A percentile compares a stretch with the other conserved stretches of the same genome.
These are phyloP conservation scores for Leccinum laetum DNA, from an alignment of 1,284 basidiomycete species.

Conservation along the genomic window DNA sequence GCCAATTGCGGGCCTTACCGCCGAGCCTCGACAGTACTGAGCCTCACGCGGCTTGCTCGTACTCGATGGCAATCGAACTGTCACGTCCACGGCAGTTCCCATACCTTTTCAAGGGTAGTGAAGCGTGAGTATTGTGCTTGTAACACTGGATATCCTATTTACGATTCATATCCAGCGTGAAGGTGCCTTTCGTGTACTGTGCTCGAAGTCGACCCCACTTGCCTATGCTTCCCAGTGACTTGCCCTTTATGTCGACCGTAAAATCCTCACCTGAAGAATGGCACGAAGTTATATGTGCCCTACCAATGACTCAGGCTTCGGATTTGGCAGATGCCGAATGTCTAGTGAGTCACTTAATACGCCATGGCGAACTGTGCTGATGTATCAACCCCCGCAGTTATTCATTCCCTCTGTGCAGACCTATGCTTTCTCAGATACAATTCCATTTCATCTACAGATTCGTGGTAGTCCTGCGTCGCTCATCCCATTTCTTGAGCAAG, in stretches of 20 bases:
- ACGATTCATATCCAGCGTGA: slow-evolving; percentile 18
- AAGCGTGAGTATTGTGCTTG: slow-evolving; percentile 17
- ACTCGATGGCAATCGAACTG: slow-evolving; percentile 25
- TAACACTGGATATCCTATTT: not conserved
- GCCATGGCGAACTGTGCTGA: not conserved
- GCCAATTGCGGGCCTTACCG: slow-evolving; percentile 20
- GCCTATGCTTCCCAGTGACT: slow-evolving; percentile 26
- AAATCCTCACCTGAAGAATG: slow-evolving; percentile 34
- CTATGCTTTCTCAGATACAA: slow-evolving; percentile 30
- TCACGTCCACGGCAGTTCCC: slow-evolving; percentile 22
- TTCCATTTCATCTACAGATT: slow-evolving; percentile 34
- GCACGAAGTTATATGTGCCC: slow-evolving; percentile 28
- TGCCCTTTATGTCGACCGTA: slow-evolving; percentile 30
- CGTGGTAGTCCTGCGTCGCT: slow-evolving; percentile 27
- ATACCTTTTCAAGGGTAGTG: slow-evolving; percentile 19
- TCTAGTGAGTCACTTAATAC: slow-evolving; percentile 21
- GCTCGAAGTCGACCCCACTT: slow-evolving; percentile 26
- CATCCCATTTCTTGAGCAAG: slow-evolving; percentile 26
- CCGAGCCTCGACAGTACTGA: slow-evolving; percentile 24
- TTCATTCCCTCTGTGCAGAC: slow-evolving; percentile 29
- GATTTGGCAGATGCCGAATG: slow-evolving; percentile 25
- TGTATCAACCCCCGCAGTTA: slow-evolving; percentile 16
- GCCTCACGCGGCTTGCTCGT: slow-evolving; percentile 20
- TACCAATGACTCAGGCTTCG: slow-evolving; percentile 23
- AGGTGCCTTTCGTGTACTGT: slow-evolving; percentile 24